Evolutionary conservation across 352 stramenopile species (phyloP).

Genomic region (Phytophthora fragariae): DNA sequence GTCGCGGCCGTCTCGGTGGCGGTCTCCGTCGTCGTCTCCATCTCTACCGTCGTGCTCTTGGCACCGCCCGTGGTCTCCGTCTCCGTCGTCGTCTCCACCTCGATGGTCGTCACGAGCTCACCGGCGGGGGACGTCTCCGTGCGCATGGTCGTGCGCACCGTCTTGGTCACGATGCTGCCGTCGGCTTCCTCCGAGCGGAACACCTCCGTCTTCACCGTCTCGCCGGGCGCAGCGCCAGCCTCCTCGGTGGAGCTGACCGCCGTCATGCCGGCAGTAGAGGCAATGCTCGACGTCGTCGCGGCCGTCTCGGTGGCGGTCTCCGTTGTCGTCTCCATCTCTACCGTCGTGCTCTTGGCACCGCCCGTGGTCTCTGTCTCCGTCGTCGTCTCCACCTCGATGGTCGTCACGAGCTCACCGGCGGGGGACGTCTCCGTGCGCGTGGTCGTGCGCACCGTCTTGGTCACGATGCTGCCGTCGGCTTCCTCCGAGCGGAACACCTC

Average conservation of each 20-base stretch:
- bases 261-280: background rate
- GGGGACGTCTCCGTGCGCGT: too few relatives aligned
- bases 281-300: background rate
- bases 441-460: too few relatives aligned
- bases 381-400: constrained; percentile 4
- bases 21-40: constrained; percentile 8
- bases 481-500: too few relatives aligned
- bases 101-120: constrained; percentile 9
- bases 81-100: constrained; percentile 13
- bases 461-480: background rate
- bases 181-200: constrained; percentile 7
- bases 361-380: background rate
- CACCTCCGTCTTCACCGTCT: constrained; percentile 8
- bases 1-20: constrained; percentile 10
- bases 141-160: constrained; percentile 9
- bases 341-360: background rate
- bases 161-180: constrained; percentile 8
- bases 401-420: background rate
- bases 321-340: background rate
- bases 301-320: background rate
- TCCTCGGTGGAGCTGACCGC: constrained; percentile 3
- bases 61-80: constrained; percentile 4
- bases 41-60: constrained; percentile 14
- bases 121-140: background rate
- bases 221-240: background rate